Percentiles rank a stretch among this genome's conserved stretches.
Conservation (phyloP, 352 stramenopile genomes). For the Phytopythium kandeliae region DNA sequence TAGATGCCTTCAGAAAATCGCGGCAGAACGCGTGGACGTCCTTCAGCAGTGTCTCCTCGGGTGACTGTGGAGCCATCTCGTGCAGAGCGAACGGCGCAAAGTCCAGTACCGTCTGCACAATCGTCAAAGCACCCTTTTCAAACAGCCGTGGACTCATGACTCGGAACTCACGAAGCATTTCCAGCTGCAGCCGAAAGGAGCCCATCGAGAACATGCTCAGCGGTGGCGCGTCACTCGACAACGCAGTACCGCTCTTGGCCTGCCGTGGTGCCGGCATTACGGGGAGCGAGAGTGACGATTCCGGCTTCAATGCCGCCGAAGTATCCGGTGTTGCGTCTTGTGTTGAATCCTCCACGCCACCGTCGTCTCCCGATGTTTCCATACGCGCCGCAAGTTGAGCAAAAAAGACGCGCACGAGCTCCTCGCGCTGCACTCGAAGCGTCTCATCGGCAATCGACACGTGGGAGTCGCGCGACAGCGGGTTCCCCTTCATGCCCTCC, state of each 20-base stretch:
- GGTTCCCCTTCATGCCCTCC: slow-evolving; percentile 29
- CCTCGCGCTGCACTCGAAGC: slow-evolving; percentile 23
- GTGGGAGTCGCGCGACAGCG: slow-evolving; percentile 30
- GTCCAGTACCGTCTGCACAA: slow-evolving; percentile 53
- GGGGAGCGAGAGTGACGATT: not conserved
- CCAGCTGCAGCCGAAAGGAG: slow-evolving; percentile 60
- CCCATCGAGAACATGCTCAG: slow-evolving; percentile 40
- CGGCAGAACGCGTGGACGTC: slow-evolving; percentile 49
- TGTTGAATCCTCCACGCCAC: not conserved
- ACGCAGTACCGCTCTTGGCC: not conserved
- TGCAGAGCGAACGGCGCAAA: slow-evolving; percentile 50
- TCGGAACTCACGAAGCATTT: slow-evolving; percentile 61
- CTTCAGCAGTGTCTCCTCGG: slow-evolving; percentile 31
- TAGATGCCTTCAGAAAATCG: slow-evolving; percentile 18
- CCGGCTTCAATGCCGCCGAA: too few relatives aligned
- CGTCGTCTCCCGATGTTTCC: not conserved
- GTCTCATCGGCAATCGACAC: slow-evolving; percentile 30
- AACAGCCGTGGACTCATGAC: slow-evolving; percentile 34
- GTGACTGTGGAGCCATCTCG: slow-evolving; percentile 9
- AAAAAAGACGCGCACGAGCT: slow-evolving; percentile 39
- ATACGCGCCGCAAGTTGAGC: slow-evolving; percentile 19
- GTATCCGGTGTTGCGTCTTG: not conserved
- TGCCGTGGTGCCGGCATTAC: not conserved
- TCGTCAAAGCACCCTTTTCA: slow-evolving; percentile 35
- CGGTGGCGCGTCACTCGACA: slow-evolving; percentile 14